Percentiles rank a stretch among this genome's conserved stretches.
phyloP scores from a whole-genome alignment of 1,284 basidiomycete species.

The Trichosporon sp. region DNA sequence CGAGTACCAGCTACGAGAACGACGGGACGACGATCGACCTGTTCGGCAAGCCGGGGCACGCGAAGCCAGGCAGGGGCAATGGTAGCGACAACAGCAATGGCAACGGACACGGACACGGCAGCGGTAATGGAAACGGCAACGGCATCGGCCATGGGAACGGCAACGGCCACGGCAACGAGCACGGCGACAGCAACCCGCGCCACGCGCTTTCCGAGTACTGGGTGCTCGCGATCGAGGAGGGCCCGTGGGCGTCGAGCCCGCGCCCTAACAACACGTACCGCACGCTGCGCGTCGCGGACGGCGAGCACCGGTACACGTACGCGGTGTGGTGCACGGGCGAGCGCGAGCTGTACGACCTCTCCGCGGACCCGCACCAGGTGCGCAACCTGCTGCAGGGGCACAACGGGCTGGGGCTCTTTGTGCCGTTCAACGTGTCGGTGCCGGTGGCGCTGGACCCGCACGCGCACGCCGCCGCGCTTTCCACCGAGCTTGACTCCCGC shows the following conservation, averaged over 20 bases:
- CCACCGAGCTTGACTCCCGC: not conserved
- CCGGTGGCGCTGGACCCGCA: too few species aligned
- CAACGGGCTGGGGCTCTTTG: constrained; percentile 22
- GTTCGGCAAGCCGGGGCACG: constrained; percentile 12
- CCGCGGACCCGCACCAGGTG: constrained; percentile 35
- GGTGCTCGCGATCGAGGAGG: constrained; percentile 34
- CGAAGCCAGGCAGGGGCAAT: not conserved
- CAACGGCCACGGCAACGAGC: not conserved
- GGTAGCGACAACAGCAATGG: not conserved
- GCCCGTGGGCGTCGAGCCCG: constrained; percentile 23
- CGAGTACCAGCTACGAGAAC: constrained; percentile 29
- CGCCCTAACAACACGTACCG: constrained; percentile 36
- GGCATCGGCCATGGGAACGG: not conserved
- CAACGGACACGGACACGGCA: not conserved
- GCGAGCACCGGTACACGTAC: constrained; percentile 27
- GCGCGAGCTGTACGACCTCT: constrained; percentile 41
- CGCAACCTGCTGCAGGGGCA: constrained; percentile 28
- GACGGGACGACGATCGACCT: constrained; percentile 35
- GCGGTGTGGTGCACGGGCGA: constrained; percentile 45
- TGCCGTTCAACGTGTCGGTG: constrained; percentile 15
- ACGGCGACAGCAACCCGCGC: constrained; percentile 14
- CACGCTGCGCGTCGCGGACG: constrained; percentile 33
- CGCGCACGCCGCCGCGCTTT: not conserved
- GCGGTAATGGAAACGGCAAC: not conserved
- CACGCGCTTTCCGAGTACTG: constrained; percentile 39